Percentiles rank a stretch among this genome's conserved stretches.
Evolutionary conservation across 441 rosid species (phyloP).

Genomic region (Pelargonium fulgidum): DNA sequence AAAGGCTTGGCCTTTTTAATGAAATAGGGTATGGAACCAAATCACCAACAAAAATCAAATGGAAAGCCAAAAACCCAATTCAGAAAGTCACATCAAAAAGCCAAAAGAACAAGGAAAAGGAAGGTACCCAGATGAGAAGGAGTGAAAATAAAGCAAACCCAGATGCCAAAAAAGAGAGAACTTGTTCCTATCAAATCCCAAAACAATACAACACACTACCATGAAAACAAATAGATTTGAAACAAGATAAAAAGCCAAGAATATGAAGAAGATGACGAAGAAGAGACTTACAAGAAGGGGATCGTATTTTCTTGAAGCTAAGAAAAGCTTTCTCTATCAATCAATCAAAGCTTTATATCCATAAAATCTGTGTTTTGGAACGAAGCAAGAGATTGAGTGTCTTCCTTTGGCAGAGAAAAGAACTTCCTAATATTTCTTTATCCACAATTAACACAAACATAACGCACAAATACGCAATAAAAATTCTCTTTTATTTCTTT

Average conservation of each 20-base stretch:
- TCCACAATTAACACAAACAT: not conserved
- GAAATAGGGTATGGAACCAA: constrained; percentile 16
- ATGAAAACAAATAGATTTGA: constrained; percentile 8
- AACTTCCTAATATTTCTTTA: not conserved
- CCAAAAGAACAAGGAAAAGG: not conserved
- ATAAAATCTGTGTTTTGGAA: constrained; percentile 4
- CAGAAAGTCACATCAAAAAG: constrained; percentile 21
- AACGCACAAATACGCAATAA: not conserved
- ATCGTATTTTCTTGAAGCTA: constrained; percentile 49
- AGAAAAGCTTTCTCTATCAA: constrained; percentile 30
- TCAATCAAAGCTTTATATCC: not conserved
- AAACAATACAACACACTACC: not conserved
- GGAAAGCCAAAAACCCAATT: constrained; percentile 27
- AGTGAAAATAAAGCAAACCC: constrained; percentile 21
- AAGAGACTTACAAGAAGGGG: constrained; percentile 63
- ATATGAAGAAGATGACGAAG: constrained; percentile 22
- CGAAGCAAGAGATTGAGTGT: constrained; percentile 8
- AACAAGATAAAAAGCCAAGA: constrained; percentile 10
- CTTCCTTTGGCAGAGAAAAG: not conserved
- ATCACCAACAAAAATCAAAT: constrained; percentile 17
- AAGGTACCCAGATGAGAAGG: constrained; percentile 26
- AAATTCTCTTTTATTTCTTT: not conserved
- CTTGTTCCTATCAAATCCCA: constrained; percentile 17
- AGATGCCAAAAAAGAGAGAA: constrained; percentile 30
- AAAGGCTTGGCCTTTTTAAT: constrained; percentile 9